Evolutionary conservation across 129 eudicot species (phyloP), one percentile per base, ranked within the genome.

Genomic region (Lactuca saligna): DNA sequence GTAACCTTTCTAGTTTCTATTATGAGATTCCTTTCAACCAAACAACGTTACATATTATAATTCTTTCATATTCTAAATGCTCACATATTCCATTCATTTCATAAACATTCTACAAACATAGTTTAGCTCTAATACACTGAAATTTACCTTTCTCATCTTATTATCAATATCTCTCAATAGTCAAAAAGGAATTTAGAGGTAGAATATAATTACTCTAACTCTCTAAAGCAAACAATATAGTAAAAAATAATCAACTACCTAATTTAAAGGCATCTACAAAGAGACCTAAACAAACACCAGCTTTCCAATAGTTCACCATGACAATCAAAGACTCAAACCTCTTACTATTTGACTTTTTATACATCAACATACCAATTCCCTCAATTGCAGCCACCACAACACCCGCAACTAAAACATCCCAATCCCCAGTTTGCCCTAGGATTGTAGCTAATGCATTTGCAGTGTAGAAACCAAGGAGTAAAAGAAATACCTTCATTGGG

Each of bases 351-450:
- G 76, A 55, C 56, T 84, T 71, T 51, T 83, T 72, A 65, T 89
- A 93, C 96, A 89, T 86, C 46, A 93, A 90, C 87, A 75, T 82
- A 53, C 98, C 98, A 4, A 93, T 86, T 14, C 96, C 95, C 49
- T 93, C 97, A 14, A 93, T 93, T 37, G 96, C 98, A 42, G 98
- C 96, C 59, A 93, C 95, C 55, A 88, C 98, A 4, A 93, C 82
- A 48, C 98, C 98, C 5, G 98, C 98, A 66, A 93, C 96, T 16
- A 93, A 60, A 7, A 93, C 96, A 65, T 93, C 98, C 98, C 98
- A 93, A 57, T 93, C 96, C 7, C 98, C 98, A 1, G 96, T 93
- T 68, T 93, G 98, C 11, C 98, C 98, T 0, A 93, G 90, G 75
- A 93, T 86, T 31, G 98, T 93, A 31, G 98, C 98, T 17, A 93